Evolutionary conservation across 2,329 filamentous ascomycete species (phyloP).

Genomic region (Immersiporthe knoxdaviesiana): DNA sequence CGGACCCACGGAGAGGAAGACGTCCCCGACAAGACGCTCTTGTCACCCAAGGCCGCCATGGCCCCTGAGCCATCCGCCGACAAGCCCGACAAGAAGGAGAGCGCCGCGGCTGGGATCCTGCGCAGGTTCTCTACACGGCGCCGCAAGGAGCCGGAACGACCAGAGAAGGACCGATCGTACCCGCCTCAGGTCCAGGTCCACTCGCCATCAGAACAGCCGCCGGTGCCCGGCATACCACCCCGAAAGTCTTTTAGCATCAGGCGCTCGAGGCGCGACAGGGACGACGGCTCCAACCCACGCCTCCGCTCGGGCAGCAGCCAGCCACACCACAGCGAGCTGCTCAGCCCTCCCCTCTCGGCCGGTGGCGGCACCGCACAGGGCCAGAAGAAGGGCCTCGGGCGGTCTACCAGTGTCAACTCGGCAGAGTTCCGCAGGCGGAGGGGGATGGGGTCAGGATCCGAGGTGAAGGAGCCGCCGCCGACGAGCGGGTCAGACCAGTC

Average conservation of each 20-base stretch:
- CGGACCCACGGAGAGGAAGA: constrained; percentile 96
- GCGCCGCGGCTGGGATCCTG: constrained; percentile 80
- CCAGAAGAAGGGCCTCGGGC: constrained; percentile 71
- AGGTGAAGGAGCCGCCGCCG: constrained; percentile 63
- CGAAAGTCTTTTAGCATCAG: constrained; percentile 90
- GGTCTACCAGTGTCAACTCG: constrained; percentile 91
- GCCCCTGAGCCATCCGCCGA: constrained; percentile 34
- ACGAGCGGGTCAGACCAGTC: constrained; percentile 83
- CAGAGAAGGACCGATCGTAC: constrained; percentile 67
- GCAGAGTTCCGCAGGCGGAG: constrained; percentile 73
- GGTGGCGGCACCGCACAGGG: constrained; percentile 57
- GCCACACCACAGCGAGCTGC: constrained; percentile 75
- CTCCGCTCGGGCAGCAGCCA: constrained; percentile 64
- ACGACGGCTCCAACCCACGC: constrained; percentile 51
- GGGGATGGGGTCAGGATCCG: constrained; percentile 47
- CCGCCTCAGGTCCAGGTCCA: constrained; percentile 80
- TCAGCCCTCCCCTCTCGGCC: constrained; percentile 71
- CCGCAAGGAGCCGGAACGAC: constrained; percentile 63
- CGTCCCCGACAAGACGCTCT: constrained; percentile 60
- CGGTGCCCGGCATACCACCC: constrained; percentile 53
- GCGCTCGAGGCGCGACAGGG: constrained; percentile 57
- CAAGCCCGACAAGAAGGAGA: constrained; percentile 66
- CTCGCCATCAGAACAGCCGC: constrained; percentile 66
- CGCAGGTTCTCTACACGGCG: constrained; percentile 89
- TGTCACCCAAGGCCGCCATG: constrained; percentile 29